Percentiles rank a stretch among this genome's conserved stretches.
Evolutionary conservation across 2,329 filamentous ascomycete genomes (phyloP).

Genomic region (Cladosporium sp.): DNA sequence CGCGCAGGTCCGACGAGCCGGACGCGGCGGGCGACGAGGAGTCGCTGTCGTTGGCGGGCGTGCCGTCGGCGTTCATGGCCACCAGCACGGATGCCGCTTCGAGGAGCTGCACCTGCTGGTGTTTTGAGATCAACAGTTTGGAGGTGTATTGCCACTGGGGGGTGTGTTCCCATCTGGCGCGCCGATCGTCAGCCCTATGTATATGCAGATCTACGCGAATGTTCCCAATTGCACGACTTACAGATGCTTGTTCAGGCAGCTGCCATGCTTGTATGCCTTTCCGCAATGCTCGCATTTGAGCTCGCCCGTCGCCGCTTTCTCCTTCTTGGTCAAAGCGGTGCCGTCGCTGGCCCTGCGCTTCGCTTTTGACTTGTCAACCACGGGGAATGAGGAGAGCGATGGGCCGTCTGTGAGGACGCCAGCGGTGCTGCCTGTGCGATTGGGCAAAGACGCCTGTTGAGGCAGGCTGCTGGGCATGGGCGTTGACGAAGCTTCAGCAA

Average conservation of each 20-base stretch:
- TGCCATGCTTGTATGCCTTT: constrained; percentile 99
- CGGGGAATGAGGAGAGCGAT: constrained; percentile 49
- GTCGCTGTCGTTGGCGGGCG: constrained; percentile 69
- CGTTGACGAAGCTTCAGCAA: constrained; percentile 57
- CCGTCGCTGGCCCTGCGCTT: constrained; percentile 76
- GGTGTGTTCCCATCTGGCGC: constrained; percentile 93
- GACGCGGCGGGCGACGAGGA: constrained; percentile 84
- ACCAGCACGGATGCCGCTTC: constrained; percentile 96
- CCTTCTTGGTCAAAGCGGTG: constrained; percentile 73
- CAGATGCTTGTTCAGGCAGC: constrained; percentile 99
- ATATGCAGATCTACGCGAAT: neutral
- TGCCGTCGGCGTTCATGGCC: constrained; percentile 71
- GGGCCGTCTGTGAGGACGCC: constrained; percentile 65
- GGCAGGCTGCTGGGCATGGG: constrained; percentile 64
- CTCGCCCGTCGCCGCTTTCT: constrained; percentile 78
- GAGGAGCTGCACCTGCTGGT: constrained; percentile 96
- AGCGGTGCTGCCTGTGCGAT: constrained; percentile 31
- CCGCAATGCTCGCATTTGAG: constrained; percentile 96
- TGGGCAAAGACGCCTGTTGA: constrained; percentile 36
- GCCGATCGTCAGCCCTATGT: constrained; percentile 6
- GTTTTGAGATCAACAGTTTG: constrained; percentile 97
- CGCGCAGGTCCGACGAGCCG: constrained; percentile 68
- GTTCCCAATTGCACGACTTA: constrained; percentile 59
- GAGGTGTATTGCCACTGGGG: constrained; percentile 97
- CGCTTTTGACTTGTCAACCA: constrained; percentile 47